A percentile compares a stretch with the other conserved stretches of the same genome.
Conservation (phyloP, 2,329 filamentous ascomycete genomes). For the Pseudocercospora fuligena region DNA sequence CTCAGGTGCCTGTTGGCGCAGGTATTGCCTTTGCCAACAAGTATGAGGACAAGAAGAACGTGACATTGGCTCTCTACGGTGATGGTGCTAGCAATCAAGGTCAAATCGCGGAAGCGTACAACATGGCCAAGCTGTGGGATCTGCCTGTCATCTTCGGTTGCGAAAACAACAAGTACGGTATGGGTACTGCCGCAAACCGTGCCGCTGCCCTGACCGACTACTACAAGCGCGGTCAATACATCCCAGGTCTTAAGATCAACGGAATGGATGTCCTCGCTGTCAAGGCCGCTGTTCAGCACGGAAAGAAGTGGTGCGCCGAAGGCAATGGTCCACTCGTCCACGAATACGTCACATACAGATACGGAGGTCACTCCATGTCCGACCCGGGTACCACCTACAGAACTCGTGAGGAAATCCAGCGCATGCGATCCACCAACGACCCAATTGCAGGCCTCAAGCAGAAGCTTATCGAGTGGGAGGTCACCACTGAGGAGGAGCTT, state of each 20-base stretch:
- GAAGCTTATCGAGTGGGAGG: conserved; percentile 95
- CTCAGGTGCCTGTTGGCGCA: conserved; percentile 95
- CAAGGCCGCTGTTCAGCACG: conserved; percentile 93
- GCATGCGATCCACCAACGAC: conserved; percentile 98
- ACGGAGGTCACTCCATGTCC: conserved; percentile 99
- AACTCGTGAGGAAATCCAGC: conserved; percentile 98
- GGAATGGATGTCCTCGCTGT: conserved; percentile 99
- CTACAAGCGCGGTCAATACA: conserved; percentile 99
- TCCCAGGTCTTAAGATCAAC: conserved; percentile 98
- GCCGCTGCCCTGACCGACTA: conserved; percentile 97
- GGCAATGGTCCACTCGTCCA: conserved; percentile 94
- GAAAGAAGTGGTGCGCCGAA: conserved; percentile 80
- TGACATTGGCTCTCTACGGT: conserved; percentile 89
- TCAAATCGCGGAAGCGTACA: conserved; percentile 99
- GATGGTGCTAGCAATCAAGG: conserved; percentile 99
- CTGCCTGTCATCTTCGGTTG: conserved; percentile 94
- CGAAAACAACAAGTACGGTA: conserved; percentile 99
- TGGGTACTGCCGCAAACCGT: conserved; percentile 95
- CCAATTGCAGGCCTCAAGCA: conserved; percentile 97
- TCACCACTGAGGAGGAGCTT: conserved; percentile 90
- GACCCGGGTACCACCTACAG: conserved; percentile 98
- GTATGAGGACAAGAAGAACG: conserved; percentile 86
- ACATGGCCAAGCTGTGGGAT: conserved; percentile 99
- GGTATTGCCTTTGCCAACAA: conserved; percentile 97
- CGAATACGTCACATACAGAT: conserved; percentile 99